phyloP scores from a whole-genome alignment of 2,329 filamentous ascomycete species.

The Cercospora sp. region DNA sequence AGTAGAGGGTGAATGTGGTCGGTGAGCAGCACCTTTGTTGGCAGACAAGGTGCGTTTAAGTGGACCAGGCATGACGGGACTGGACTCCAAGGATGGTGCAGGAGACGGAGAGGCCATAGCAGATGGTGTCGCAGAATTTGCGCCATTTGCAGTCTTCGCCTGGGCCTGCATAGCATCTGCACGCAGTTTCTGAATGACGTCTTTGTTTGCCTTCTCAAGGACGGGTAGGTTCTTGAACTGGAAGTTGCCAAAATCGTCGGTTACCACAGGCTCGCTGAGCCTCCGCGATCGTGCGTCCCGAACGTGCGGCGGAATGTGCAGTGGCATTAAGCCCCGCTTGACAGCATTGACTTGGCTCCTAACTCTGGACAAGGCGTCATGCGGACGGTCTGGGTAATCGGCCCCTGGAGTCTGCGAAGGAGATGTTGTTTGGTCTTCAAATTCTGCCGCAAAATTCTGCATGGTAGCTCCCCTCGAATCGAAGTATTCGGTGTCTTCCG shows the following conservation, averaged over 20 bases:
- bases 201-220: constrained; percentile 96
- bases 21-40: constrained; percentile 67
- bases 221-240: constrained; percentile 97
- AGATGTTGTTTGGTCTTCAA: constrained; percentile 83
- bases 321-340: constrained; percentile 88
- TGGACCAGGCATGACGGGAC: constrained; percentile 76
- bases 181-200: constrained; percentile 93
- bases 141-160: constrained; percentile 49
- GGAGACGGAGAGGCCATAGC: constrained; percentile 57
- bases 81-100: constrained; percentile 74
- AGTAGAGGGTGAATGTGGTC: constrained; percentile 83
- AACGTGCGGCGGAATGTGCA: constrained; percentile 95
- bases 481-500: constrained; percentile 97
- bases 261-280: constrained; percentile 82
- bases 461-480: constrained; percentile 87
- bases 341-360: constrained; percentile 79
- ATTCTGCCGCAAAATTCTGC: constrained; percentile 88
- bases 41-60: constrained; percentile 81
- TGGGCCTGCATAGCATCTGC: constrained; percentile 81
- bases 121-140: constrained; percentile 41
- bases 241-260: constrained; percentile 95
- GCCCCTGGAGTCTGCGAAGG: constrained; percentile 66
- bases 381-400: constrained; percentile 85
- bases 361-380: constrained; percentile 89
- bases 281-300: constrained; percentile 84